Evolutionary conservation across 768 basidiomycete genomes (phyloP), one percentile per base, ranked within the genome.

Genomic region (Panaeolus papilionaceus): DNA sequence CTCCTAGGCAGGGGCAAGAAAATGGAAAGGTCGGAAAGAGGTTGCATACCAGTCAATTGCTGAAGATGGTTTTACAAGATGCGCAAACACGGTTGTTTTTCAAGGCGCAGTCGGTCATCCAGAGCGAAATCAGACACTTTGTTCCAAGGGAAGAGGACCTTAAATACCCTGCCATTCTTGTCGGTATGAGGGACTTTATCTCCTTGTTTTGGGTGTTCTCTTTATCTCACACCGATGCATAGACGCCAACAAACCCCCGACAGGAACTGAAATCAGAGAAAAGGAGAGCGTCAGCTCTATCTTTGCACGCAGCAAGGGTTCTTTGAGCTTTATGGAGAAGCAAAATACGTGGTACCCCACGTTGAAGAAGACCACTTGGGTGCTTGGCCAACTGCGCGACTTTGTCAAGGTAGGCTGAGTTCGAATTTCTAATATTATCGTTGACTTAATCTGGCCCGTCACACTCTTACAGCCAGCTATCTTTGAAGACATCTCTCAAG

Each of bases 61-160:
- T 98, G 61, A 88, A 92, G 74, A 94, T 96, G 89, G 91, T 98
- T 0, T 79, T 98, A 33, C 96, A 98, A 76, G 97, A 99, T 75
- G 95, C 96, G 1, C 97, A 99, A 82, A 98, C 98, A 12, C 81
- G 96, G 65, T 77, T 99, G 58, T 95, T 98, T 72, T 99, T 99
- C 86, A 93, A 98, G 76, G 96, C 96, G 6, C 96, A 99, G 78
- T 87, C 94, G 1, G 85, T 98, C 54, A 89, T 99, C 38, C 93
- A 96, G 74, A 86, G 88, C 38, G 97, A 98, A 63, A 94, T 99
- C 40, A 83, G 91, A 70, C 90, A 93, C 72, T 98, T 92, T 76
- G 83, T 84, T 0, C 90, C 95, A 0, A 92, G 88, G 69, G 78
- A 84, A 2, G 92, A 89, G 70, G 96, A 98, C 76, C 79, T 99